Conservation (phyloP, 257 asterid genomes). For the Solanum medicagineum region DNA sequence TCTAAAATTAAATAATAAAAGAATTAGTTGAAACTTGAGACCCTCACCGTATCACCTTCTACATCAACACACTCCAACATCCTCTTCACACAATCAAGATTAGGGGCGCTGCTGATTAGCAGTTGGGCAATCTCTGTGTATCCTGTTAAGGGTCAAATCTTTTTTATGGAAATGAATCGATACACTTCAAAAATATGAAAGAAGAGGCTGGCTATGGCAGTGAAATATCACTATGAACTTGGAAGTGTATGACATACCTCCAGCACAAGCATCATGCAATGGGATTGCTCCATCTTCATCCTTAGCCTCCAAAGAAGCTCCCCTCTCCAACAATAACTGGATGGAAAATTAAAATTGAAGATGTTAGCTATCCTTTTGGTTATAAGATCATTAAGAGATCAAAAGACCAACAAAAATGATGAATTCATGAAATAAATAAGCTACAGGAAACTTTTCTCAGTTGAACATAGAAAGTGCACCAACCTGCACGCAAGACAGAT, state of each 20-base stretch:
- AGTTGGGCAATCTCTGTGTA: slow-evolving; percentile 51
- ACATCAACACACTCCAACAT: slow-evolving; percentile 61
- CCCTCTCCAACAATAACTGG: slow-evolving; percentile 68
- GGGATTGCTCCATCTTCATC: slow-evolving; percentile 83
- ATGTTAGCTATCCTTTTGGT: neutral
- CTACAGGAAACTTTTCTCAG: neutral
- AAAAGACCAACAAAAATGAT: neutral
- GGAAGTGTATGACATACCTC: slow-evolving; percentile 27
- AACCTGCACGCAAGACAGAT: slow-evolving; percentile 75
- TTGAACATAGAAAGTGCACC: neutral
- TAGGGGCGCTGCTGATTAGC: slow-evolving; percentile 32
- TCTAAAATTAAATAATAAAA: neutral
- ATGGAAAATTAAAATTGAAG: neutral
- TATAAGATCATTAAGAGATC: neutral
- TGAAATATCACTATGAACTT: neutral
- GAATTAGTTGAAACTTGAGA: neutral
- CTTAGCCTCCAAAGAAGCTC: slow-evolving; percentile 56
- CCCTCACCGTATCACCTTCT: slow-evolving; percentile 80
- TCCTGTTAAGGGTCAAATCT: slow-evolving; percentile 22
- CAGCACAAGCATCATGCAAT: slow-evolving; percentile 88
- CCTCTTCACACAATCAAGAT: slow-evolving; percentile 36
- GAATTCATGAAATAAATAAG: neutral
- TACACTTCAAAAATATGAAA: neutral
- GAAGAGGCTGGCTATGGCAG: neutral
- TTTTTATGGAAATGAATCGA: neutral